These are phyloP conservation scores for Parasarocladium wereldwijsianum DNA, from an alignment of 2,329 filamentous ascomycete species.

Conservation along the genomic window DNA sequence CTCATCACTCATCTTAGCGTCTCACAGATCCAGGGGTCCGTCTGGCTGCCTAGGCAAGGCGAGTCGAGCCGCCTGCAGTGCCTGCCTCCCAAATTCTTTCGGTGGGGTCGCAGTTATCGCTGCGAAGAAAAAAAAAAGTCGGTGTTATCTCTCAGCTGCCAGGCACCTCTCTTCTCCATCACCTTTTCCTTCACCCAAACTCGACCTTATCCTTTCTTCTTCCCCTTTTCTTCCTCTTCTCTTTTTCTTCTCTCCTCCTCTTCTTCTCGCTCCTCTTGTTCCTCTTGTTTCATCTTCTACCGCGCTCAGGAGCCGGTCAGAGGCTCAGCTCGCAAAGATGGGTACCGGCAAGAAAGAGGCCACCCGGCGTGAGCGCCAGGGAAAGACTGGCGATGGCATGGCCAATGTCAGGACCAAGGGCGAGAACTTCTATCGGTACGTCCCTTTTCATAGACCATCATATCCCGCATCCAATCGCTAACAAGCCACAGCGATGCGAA, in stretches of 20 bases:
- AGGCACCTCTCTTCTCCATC: conserved; percentile 6
- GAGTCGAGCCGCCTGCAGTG: too few relatives aligned
- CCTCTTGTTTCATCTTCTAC: too few relatives aligned
- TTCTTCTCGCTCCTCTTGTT: too few relatives aligned
- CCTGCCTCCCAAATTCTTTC: conserved; percentile 4
- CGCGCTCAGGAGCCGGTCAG: too few relatives aligned
- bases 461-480: too few relatives aligned
- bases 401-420: conserved; percentile 86
- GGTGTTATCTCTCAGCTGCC: conserved; percentile 4
- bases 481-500: conserved; percentile 46
- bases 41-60: too few relatives aligned
- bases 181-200: conserved; percentile 3
- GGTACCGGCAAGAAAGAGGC: conserved; percentile 88
- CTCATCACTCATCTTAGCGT: too few relatives aligned
- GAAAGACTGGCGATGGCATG: conserved; percentile 75
- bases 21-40: too few relatives aligned
- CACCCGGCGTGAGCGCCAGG: conserved; percentile 67
- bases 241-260: neutral
- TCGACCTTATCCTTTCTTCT: too few relatives aligned
- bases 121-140: conserved; percentile 5
- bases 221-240: neutral
- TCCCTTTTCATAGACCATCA: conserved; percentile 1
- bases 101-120: conserved; percentile 2
- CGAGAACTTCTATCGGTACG: conserved; percentile 91
- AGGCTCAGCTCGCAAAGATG: conserved; percentile 33